Base-by-base conservation (phyloP, 179 eudicot species). In the Vitellaria paradoxa region DNA sequence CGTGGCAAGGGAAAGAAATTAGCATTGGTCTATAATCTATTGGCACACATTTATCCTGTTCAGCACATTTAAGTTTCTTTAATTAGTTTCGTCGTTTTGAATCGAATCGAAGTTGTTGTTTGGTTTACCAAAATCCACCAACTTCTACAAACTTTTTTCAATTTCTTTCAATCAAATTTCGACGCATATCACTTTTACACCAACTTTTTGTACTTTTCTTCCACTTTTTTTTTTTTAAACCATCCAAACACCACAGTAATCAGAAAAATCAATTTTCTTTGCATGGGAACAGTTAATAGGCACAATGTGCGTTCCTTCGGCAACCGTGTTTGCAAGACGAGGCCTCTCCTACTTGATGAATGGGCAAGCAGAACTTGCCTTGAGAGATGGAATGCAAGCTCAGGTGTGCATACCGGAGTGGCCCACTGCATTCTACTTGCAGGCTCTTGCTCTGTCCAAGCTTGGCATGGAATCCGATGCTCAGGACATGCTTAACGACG, bases 341-440 rank as follows among this genome's bases (percentile, higher is more conserved):
- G 91, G 91, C 13, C 87, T 96, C 23, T 89, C 97, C 59, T 96
- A 93, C 88, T 76, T 95, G 82, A 93, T 95, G 98, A 79, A 76
- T 23, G 95, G 88, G 65, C 97, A 93, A 79, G 91, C 99, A 0
- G 99, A 95, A 78, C 91, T 90, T 20, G 99, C 99, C 7, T 86
- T 93, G 55, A 85, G 99, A 62, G 99, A 96, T 72, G 99, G 98
- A 3, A 96, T 96, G 99, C 99, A 96, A 79, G 99, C 99, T 15
- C 98, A 96, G 74, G 99, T 96, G 56, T 93, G 98, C 90, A 85
- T 93, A 78, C 97, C 98, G 0, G 99, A 96, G 88, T 96, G 99
- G 99, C 97, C 99, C 1, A 93, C 93, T 3, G 98, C 99, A 77
- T 96, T 93, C 81, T 96, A 96, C 82, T 79, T 96, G 80, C 99